phyloP scores from a whole-genome alignment of 2,329 filamentous ascomycete genomes.

The Colletotrichum higginsianum region DNA sequence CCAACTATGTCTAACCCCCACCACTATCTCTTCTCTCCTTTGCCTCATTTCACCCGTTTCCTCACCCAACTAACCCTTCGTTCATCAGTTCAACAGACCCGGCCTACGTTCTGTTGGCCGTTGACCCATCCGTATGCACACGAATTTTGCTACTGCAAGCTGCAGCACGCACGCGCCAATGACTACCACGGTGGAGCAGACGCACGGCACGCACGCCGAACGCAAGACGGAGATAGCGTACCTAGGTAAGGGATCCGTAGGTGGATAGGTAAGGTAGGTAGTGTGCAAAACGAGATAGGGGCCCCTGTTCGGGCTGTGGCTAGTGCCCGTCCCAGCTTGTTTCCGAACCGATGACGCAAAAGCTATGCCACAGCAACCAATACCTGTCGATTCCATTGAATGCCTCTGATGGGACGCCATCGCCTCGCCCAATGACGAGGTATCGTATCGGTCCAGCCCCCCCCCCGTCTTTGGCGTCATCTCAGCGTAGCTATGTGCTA shows the following conservation, averaged over 20 bases:
- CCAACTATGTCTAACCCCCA: background rate
- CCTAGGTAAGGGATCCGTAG: too few relatives aligned
- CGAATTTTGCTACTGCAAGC: background rate
- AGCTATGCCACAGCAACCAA: constrained; percentile 44
- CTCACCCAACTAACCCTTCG: background rate
- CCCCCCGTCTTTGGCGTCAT: constrained; percentile 40
- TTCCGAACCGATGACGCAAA: constrained; percentile 44
- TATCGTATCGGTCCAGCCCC: constrained; percentile 21
- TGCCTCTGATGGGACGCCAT: constrained; percentile 2
- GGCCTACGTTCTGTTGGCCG: background rate
- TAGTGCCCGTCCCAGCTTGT: constrained; percentile 41
- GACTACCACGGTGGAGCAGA: constrained; percentile 18
- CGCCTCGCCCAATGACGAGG: constrained; percentile 26
- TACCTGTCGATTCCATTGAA: constrained; percentile 31
- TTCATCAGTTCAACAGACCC: constrained; percentile 4
- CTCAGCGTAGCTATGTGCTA: constrained; percentile 28
- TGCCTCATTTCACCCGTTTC: background rate
- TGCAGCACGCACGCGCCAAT: constrained; percentile 14
- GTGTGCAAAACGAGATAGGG: constrained; percentile 8
- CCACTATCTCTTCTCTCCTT: background rate
- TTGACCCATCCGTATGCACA: background rate
- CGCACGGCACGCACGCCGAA: too few relatives aligned
- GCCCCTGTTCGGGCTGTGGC: constrained; percentile 39
- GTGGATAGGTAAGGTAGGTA: too few relatives aligned
- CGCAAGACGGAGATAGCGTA: too few relatives aligned